Percentiles rank a stretch among this genome's conserved stretches.
These are phyloP conservation scores for Sesbania bispinosa DNA, from an alignment of 306 rosid species.

Conservation along the genomic window DNA sequence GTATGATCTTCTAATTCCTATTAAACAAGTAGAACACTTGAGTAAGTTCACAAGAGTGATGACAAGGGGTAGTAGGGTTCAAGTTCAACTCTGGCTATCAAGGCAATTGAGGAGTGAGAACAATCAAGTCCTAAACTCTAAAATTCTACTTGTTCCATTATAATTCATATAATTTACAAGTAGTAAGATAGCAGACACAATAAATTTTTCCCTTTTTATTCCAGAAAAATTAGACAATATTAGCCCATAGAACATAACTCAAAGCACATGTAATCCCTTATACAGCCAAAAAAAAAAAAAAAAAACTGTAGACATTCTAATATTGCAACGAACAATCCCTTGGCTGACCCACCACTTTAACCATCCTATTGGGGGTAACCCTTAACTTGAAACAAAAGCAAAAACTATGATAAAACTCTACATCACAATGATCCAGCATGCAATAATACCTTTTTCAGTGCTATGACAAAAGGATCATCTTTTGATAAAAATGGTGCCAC, in stretches of 20 bases:
- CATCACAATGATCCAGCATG: not conserved
- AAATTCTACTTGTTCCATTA: not conserved
- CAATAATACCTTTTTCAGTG: slow-evolving; percentile 76
- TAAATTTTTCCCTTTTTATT: not conserved
- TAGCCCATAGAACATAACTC: not conserved
- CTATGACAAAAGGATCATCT: slow-evolving; percentile 73
- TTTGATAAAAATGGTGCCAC: slow-evolving; percentile 91
- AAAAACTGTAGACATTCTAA: not conserved
- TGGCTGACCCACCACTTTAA: not conserved
- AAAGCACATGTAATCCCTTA: not conserved
- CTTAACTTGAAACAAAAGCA: not conserved
- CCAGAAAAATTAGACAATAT: slow-evolving; percentile 5
- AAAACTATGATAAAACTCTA: not conserved
- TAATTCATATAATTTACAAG: not conserved
- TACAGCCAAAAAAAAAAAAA: slow-evolving; percentile 5
- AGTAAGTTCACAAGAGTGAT: slow-evolving; percentile 17
- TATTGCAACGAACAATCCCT: not conserved
- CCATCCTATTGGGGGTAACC: not conserved
- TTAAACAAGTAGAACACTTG: slow-evolving; percentile 7
- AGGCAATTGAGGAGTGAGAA: not conserved
- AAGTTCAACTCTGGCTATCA: not conserved
- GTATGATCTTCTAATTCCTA: slow-evolving; percentile 94
- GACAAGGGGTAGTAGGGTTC: not conserved
- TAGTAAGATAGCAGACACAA: not conserved
- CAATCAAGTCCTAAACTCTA: not conserved